Conservation (phyloP, 129 eudicot species). For the Pseudognaphalium luteoalbum region DNA sequence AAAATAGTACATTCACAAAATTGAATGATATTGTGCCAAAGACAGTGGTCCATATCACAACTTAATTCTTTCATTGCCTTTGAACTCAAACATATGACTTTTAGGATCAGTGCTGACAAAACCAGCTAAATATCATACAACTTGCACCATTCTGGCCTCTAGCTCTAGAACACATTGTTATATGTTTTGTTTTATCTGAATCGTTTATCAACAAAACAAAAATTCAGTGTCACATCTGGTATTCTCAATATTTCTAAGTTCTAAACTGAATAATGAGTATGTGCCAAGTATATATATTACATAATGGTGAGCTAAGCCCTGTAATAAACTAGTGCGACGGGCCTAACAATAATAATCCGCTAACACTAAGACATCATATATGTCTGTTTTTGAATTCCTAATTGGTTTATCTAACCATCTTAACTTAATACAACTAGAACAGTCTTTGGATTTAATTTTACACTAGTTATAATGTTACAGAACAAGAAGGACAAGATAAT, state of each 20-base stretch:
- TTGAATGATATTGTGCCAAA: neutral
- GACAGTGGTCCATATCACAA: slow-evolving; percentile 16
- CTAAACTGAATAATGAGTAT: too few species aligned
- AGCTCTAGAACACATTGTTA: neutral
- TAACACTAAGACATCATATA: too few species aligned
- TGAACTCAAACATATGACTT: slow-evolving; percentile 16
- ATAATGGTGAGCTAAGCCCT: too few species aligned
- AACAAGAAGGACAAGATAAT: neutral
- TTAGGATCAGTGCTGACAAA: neutral
- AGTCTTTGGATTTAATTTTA: neutral
- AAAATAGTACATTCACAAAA: neutral
- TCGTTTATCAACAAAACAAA: neutral
- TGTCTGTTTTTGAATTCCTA: neutral
- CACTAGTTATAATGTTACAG: neutral
- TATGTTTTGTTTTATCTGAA: neutral
- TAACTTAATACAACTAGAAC: neutral
- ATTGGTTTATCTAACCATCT: too few species aligned
- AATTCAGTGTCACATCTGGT: neutral
- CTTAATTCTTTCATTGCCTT: neutral
- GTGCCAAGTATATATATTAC: too few species aligned
- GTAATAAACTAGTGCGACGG: too few species aligned
- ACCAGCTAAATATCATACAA: neutral
- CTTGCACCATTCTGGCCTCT: neutral
- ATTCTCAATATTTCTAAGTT: too few species aligned
- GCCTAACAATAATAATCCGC: too few species aligned